Percentiles rank a stretch among this genome's conserved stretches.
phyloP scores from a whole-genome alignment of 2,329 filamentous ascomycete genomes.

The Trichoderma simmonsii region DNA sequence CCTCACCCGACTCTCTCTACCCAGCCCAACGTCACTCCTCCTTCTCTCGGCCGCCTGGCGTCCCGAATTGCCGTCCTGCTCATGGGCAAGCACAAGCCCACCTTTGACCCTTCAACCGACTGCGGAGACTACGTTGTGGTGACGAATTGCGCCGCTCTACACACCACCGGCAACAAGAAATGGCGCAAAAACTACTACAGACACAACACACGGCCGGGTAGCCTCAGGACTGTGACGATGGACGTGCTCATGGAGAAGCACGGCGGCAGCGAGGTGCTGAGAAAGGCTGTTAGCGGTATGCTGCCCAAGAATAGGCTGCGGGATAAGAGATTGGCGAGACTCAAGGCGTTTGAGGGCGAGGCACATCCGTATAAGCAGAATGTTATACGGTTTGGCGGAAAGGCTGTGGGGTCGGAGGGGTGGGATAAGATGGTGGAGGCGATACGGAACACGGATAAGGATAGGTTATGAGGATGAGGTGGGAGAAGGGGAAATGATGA shows the following conservation, averaged over 20 bases:
- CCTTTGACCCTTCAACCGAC: slow-evolving; percentile 94
- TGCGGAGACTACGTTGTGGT: slow-evolving; percentile 99
- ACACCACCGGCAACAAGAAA: slow-evolving; percentile 88
- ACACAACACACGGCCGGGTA: slow-evolving; percentile 87
- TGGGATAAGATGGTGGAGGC: slow-evolving; percentile 52
- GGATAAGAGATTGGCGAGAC: slow-evolving; percentile 78
- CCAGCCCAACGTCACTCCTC: slow-evolving; percentile 57
- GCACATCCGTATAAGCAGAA: slow-evolving; percentile 91
- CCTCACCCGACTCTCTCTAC: slow-evolving; percentile 61
- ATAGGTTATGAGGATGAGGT: slow-evolving; percentile 51
- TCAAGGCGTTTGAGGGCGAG: slow-evolving; percentile 95
- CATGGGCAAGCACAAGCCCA: slow-evolving; percentile 99
- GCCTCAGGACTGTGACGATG: slow-evolving; percentile 86
- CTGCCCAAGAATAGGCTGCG: slow-evolving; percentile 92
- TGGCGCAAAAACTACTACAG: slow-evolving; percentile 95
- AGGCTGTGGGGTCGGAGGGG: slow-evolving; percentile 50
- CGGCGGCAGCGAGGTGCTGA: slow-evolving; percentile 86
- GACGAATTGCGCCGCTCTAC: slow-evolving; percentile 79
- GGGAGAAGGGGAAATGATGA: neutral
- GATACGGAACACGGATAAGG: slow-evolving; percentile 47
- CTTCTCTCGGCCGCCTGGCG: slow-evolving; percentile 85
- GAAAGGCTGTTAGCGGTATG: slow-evolving; percentile 94
- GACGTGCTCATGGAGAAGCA: slow-evolving; percentile 91
- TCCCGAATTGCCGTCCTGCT: slow-evolving; percentile 81
- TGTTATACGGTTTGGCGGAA: slow-evolving; percentile 67